Conservation (phyloP, 371 early-diverging fungal genomes). For the Dinochytrium kinnereticum region DNA sequence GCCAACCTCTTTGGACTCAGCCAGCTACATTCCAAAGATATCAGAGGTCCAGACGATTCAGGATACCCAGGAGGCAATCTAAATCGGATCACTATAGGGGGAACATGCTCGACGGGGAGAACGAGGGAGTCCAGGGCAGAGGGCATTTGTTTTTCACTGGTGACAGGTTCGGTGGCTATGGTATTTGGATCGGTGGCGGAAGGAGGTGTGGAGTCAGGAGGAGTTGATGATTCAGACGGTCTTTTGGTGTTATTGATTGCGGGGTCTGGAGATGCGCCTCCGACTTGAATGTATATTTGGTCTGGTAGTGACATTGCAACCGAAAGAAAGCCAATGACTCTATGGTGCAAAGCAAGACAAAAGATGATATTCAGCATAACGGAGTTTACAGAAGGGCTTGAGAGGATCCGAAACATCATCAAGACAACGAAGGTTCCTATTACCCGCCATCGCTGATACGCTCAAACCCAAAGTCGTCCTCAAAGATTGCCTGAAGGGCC, state of each 20-base stretch:
- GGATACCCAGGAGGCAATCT: slow-evolving; percentile 45
- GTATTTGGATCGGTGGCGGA: not conserved
- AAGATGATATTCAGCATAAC: not conserved
- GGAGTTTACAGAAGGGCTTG: not conserved
- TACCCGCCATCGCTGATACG: not conserved
- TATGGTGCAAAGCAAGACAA: too few relatives aligned
- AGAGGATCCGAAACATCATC: not conserved
- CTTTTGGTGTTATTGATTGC: too few relatives aligned
- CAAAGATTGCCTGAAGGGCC: slow-evolving; percentile 39
- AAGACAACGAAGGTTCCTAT: too few relatives aligned
- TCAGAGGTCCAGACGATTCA: slow-evolving; percentile 11
- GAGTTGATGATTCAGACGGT: not conserved
- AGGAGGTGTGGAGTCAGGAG: not conserved
- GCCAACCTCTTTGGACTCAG: not conserved
- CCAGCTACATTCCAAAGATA: slow-evolving; percentile 29
- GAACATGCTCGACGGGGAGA: slow-evolving; percentile 35
- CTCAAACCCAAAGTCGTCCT: slow-evolving; percentile 21
- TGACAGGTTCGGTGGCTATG: not conserved
- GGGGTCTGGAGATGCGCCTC: not conserved
- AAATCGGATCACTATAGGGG: slow-evolving; percentile 45
- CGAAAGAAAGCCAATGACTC: not conserved
- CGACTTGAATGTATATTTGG: not conserved
- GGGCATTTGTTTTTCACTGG: not conserved
- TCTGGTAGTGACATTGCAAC: not conserved
- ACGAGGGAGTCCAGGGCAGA: not conserved